phyloP scores from a whole-genome alignment of 768 basidiomycete genomes.

The Tricholoma saponaceum region DNA sequence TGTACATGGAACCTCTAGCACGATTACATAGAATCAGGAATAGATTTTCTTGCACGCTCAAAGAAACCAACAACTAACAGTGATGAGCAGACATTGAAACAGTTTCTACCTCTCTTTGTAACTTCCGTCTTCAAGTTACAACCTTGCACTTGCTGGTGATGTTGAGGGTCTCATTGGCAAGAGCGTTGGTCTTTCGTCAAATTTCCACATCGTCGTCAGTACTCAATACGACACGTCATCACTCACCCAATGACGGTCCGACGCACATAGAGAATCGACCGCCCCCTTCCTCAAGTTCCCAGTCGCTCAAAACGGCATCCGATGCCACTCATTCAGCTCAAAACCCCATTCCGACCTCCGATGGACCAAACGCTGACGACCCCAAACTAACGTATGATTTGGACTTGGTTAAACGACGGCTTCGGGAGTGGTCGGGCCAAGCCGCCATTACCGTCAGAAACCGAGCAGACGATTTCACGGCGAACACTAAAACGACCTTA shows the following conservation, averaged over 20 bases:
- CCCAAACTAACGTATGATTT: constrained; percentile 24
- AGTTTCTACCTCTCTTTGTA: not conserved
- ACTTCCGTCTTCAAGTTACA: not conserved
- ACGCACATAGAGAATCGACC: constrained; percentile 8
- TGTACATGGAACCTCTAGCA: constrained; percentile 9
- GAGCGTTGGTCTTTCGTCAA: constrained; percentile 22
- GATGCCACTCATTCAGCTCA: not conserved
- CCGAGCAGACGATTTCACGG: constrained; percentile 56
- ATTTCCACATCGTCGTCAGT: constrained; percentile 24
- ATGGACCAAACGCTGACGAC: not conserved
- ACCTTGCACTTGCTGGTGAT: constrained; percentile 16
- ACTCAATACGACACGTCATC: constrained; percentile 26
- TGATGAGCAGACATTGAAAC: not conserved
- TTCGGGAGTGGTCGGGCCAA: constrained; percentile 48
- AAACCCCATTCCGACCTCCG: not conserved
- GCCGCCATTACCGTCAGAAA: constrained; percentile 43
- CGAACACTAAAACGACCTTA: constrained; percentile 53
- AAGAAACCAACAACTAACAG: not conserved
- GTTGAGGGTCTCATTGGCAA: constrained; percentile 31
- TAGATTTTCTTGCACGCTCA: constrained; percentile 4
- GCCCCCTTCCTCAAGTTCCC: constrained; percentile 7
- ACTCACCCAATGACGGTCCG: constrained; percentile 2
- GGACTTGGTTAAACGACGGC: constrained; percentile 33
- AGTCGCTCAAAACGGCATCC: constrained; percentile 5
- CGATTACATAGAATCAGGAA: constrained; percentile 11